Evolutionary conservation across 2,329 filamentous ascomycete genomes (phyloP).

Genomic region (Penicillium sp.): DNA sequence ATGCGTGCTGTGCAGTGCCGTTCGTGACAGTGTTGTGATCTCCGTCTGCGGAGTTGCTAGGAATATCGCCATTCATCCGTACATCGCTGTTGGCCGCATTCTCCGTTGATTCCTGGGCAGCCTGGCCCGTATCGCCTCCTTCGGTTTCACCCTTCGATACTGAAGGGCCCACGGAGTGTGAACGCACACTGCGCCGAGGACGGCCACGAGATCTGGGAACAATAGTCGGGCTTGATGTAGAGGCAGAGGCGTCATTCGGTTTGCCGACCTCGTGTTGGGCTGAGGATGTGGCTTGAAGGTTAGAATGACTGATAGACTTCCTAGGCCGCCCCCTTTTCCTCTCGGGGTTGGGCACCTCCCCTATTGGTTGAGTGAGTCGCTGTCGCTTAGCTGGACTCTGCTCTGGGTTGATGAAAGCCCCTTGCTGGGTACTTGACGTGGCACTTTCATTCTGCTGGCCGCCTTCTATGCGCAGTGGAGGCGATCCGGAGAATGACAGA

Average conservation of each 20-base stretch:
- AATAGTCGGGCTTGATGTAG: conserved; percentile 1
- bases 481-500: conserved; percentile 2
- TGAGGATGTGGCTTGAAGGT: not conserved
- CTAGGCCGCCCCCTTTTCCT: conserved; percentile 28
- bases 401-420: not conserved
- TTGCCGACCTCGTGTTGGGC: not conserved
- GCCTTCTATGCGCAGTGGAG: conserved; percentile 17
- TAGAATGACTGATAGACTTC: conserved; percentile 23
- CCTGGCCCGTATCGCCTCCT: not conserved
- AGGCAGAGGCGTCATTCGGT: not conserved
- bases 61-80: conserved; percentile 4
- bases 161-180: conserved; percentile 8
- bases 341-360: conserved; percentile 5
- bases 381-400: conserved; percentile 30
- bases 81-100: not conserved
- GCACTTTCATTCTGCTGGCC: not conserved
- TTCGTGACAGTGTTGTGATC: not conserved
- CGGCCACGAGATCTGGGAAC: conserved; percentile 5
- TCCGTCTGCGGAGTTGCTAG: not conserved
- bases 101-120: not conserved
- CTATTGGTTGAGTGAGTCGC: conserved; percentile 22
- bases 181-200: conserved; percentile 14
- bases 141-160: not conserved
- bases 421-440: not conserved
- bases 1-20: conserved; percentile 5